Evolutionary conservation across 2,329 filamentous ascomycete genomes (phyloP).

Genomic region (Arthrobotrys sphaeroides): DNA sequence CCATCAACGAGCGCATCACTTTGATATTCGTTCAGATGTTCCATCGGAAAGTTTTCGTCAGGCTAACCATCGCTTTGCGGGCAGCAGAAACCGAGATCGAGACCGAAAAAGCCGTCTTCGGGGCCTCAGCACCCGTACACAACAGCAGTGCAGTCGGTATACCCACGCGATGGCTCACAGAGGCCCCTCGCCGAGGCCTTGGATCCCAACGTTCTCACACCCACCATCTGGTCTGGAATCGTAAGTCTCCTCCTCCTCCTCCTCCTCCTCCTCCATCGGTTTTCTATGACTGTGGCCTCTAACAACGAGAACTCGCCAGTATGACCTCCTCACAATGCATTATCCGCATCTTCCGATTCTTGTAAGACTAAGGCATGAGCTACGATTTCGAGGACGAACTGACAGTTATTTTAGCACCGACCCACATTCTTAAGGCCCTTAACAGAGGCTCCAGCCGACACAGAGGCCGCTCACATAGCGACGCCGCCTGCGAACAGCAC

Average conservation of each 20-base stretch:
- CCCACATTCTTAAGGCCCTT: slow-evolving; percentile 60
- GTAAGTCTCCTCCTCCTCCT: slow-evolving; percentile 58
- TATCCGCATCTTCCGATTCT: slow-evolving; percentile 78
- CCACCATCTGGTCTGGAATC: slow-evolving; percentile 73
- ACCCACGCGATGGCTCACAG: slow-evolving; percentile 47
- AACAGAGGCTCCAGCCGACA: slow-evolving; percentile 55
- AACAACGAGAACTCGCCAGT: slow-evolving; percentile 60
- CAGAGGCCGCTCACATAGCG: slow-evolving; percentile 39
- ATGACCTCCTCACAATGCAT: slow-evolving; percentile 75
- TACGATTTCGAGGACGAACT: slow-evolving; percentile 56
- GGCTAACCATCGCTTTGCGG: not conserved
- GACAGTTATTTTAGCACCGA: slow-evolving; percentile 58
- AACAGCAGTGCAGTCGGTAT: slow-evolving; percentile 10
- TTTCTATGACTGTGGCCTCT: not conserved
- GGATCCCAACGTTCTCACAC: slow-evolving; percentile 70
- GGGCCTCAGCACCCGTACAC: slow-evolving; percentile 32
- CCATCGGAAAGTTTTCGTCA: not conserved
- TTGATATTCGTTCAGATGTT: not conserved
- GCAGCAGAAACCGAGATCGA: slow-evolving; percentile 47
- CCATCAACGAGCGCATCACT: not conserved
- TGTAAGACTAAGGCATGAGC: slow-evolving; percentile 63
- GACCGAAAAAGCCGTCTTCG: slow-evolving; percentile 40
- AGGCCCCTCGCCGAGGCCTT: slow-evolving; percentile 66
- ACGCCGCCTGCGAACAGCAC: slow-evolving; percentile 51
- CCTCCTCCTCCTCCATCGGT: not conserved